Conservation (phyloP, 305 asterid genomes). For the Plantago coronopus region DNA sequence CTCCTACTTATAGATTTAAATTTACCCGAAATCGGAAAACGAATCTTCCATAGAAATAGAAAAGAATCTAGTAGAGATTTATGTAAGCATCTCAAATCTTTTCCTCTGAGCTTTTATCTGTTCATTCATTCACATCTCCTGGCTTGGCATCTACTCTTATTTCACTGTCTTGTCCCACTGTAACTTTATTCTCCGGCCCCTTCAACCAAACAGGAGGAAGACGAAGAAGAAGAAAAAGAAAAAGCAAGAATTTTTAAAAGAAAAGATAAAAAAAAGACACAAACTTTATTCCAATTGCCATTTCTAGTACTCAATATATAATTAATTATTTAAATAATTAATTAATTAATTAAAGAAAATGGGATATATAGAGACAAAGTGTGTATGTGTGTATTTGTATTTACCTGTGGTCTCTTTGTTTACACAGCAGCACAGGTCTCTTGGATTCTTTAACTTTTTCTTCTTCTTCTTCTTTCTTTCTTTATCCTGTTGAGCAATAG, state of each 20-base stretch:
- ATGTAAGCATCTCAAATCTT: background rate
- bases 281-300: conserved; percentile 25
- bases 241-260: background rate
- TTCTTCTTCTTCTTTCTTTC: too few species aligned
- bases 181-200: conserved; percentile 14
- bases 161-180: conserved; percentile 14
- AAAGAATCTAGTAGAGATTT: background rate
- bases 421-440: conserved; percentile 13
- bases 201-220: background rate
- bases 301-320: background rate
- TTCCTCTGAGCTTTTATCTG: background rate
- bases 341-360: too few species aligned
- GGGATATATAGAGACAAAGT: background rate
- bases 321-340: too few species aligned
- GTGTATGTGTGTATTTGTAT: conserved; percentile 4
- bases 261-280: conserved; percentile 6
- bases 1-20: background rate
- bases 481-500: conserved; percentile 11
- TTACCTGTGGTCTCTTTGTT: conserved; percentile 23
- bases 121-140: background rate
- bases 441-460: conserved; percentile 6
- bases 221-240: background rate
- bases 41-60: background rate
- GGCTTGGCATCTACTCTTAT: conserved; percentile 13
- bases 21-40: background rate